phyloP scores from a whole-genome alignment of 2,329 filamentous ascomycete species.

The Monilinia laxa region DNA sequence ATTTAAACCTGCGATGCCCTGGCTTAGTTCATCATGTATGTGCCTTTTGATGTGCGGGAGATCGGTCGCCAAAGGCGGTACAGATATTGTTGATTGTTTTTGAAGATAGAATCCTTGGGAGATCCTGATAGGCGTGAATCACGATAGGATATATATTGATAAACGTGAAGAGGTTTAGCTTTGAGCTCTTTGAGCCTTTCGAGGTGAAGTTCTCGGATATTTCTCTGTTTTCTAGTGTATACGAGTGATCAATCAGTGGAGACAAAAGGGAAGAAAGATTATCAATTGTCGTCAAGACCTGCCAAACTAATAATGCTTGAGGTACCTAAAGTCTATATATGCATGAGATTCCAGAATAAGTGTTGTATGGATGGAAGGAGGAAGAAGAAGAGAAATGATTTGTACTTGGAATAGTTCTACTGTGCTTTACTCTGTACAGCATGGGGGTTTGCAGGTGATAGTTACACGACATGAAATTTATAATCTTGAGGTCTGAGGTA shows the following conservation, averaged over 20 bases:
- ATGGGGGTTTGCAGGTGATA: conserved; percentile 18
- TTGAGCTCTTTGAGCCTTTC: background rate
- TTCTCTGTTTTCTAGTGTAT: conserved; percentile 13
- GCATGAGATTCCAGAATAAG: conserved; percentile 13
- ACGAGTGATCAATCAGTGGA: conserved; percentile 19
- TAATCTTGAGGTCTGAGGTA: conserved; percentile 10
- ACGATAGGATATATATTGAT: background rate
- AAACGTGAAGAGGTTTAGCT: conserved; percentile 1
- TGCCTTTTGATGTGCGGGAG: conserved; percentile 21
- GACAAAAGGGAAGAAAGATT: background rate
- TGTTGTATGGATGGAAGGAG: conserved; percentile 11
- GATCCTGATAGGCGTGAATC: conserved; percentile 4
- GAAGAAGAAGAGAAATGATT: conserved; percentile 21
- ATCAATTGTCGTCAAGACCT: conserved; percentile 13
- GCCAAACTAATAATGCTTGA: conserved; percentile 15
- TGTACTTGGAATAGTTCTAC: background rate
- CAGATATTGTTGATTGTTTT: conserved; percentile 1
- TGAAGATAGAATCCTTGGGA: background rate
- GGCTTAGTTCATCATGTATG: conserved; percentile 12
- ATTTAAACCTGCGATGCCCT: conserved; percentile 13
- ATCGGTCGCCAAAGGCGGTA: conserved; percentile 25
- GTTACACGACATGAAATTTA: conserved; percentile 5
- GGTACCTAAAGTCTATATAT: conserved; percentile 12
- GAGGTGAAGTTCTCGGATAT: conserved; percentile 21
- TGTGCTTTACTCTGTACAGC: background rate